phyloP scores from a whole-genome alignment of 768 basidiomycete genomes.

The Lactarius tabidus region DNA sequence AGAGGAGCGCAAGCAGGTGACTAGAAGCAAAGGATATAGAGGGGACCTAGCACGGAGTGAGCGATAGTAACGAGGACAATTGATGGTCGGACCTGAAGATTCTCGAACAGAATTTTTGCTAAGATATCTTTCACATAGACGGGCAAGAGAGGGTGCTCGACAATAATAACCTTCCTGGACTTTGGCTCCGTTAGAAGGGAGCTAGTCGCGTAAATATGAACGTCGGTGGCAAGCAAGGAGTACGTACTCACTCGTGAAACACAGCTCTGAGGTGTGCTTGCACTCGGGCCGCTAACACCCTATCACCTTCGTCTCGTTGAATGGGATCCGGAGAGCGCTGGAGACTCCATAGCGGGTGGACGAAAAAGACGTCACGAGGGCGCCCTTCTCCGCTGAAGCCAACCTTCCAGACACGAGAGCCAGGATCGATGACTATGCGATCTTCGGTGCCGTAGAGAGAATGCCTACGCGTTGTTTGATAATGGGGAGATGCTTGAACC shows the following conservation, averaged over 20 bases:
- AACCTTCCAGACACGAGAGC: conserved; percentile 92
- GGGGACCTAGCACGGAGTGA: conserved; percentile 58
- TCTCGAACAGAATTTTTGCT: conserved; percentile 83
- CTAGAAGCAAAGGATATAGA: conserved; percentile 91
- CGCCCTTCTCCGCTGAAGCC: conserved; percentile 96
- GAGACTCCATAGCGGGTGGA: conserved; percentile 56
- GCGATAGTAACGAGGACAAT: background rate
- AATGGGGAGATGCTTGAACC: conserved; percentile 78
- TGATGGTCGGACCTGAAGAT: conserved; percentile 60
- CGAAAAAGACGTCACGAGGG: conserved; percentile 82
- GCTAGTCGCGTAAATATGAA: conserved; percentile 40
- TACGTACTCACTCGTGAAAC: conserved; percentile 70
- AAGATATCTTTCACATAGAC: conserved; percentile 84
- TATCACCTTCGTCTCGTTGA: conserved; percentile 70
- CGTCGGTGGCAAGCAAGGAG: conserved; percentile 22
- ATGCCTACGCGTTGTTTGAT: conserved; percentile 80
- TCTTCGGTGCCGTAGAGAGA: conserved; percentile 97
- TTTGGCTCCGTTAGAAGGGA: conserved; percentile 93
- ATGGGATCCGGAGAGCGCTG: conserved; percentile 48
- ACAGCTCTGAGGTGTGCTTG: conserved; percentile 68
- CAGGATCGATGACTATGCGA: conserved; percentile 90
- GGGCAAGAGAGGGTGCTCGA: conserved; percentile 88
- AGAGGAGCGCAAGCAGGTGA: conserved; percentile 78
- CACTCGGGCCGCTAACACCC: conserved; percentile 63
- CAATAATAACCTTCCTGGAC: conserved; percentile 87